Conservation (phyloP, 306 rosid species). For the Datisca glomerata region DNA sequence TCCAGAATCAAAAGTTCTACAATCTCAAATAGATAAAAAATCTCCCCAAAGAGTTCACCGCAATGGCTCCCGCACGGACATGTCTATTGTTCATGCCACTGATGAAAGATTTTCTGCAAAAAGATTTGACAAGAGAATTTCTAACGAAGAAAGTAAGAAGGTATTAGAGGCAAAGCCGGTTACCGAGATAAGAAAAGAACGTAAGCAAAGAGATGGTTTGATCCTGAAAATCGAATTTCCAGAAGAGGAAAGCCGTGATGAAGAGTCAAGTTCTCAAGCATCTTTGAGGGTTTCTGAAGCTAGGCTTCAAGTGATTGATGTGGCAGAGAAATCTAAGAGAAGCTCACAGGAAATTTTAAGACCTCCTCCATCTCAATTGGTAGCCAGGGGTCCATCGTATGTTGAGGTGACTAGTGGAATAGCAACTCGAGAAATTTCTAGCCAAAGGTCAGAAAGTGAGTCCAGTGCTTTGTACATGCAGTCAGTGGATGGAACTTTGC, state of each 20-base stretch:
- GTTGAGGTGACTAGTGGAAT: constrained; percentile 22
- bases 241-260: constrained; percentile 25
- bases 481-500: constrained; percentile 27
- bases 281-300: constrained; percentile 24
- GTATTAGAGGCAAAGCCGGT: constrained; percentile 21
- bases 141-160: constrained; percentile 25
- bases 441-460: constrained; percentile 37
- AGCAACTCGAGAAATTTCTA: constrained; percentile 21
- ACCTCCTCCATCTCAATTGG: constrained; percentile 48
- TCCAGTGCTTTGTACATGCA: constrained; percentile 27
- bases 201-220: constrained; percentile 37
- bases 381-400: constrained; percentile 23
- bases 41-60: constrained; percentile 28
- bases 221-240: constrained; percentile 20
- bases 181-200: constrained; percentile 30
- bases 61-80: too few relatives aligned
- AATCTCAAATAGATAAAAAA: constrained; percentile 19
- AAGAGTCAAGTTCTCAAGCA: constrained; percentile 26
- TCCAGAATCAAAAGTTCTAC: constrained; percentile 19
- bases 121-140: constrained; percentile 22
- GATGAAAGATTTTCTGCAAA: constrained; percentile 30
- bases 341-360: constrained; percentile 26
- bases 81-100: constrained; percentile 24
- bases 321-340: constrained; percentile 24
- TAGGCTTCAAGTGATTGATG: constrained; percentile 21